Evolutionary conservation across 169 alveolate genomes (phyloP), one percentile per base, ranked within the genome.

Genomic region (Fabrea salina): DNA sequence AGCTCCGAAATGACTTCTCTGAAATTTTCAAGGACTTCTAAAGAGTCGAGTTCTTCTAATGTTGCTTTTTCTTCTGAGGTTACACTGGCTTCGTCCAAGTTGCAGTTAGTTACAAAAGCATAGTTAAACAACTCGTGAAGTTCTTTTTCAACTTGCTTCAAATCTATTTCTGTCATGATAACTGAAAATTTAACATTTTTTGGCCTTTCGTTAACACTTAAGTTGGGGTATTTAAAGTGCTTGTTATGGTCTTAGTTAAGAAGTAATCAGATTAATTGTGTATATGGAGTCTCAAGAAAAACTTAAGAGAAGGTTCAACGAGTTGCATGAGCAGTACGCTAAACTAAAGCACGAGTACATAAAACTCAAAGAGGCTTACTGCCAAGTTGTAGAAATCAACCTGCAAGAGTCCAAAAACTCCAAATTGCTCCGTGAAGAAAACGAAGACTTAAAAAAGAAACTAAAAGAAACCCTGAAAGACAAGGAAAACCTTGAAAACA

Each of bases 1-100:
- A 68, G 61, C 7, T 13, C 27, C 13, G 19, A n/a, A n/a, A 68
- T 19, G 7, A 68, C 2, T 19, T 68, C 78, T 47, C 35, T 68
- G n/a, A 68, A 68, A 30, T 68, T 68, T 2, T 68, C 78, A 41
- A 68, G 67, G 19, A 68, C 67, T 68, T 68, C 78, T 25, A 32
- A 19, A 47, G 78, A 16, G 35, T 37, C 66, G 30, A 68, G 78
- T 39, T 68, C 78, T 68, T 68, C 57, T 16, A 68, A 30, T 0
- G 78, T 68, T 44, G 13, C 27, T 40, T 16, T 25, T 37, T 68
- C 78, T 47, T 68, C 78, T 8, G 37, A n/a, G 7, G 78, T 68
- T 13, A 37, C 67, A n/a, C 41, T 43, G 11, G 16, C 78, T 11
- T 68, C 78, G 44, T 68, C 78, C 30, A 68, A 4, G 16, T 37